phyloP scores from a whole-genome alignment of 2,329 filamentous ascomycete genomes.

The Calonectria hawksworthii region DNA sequence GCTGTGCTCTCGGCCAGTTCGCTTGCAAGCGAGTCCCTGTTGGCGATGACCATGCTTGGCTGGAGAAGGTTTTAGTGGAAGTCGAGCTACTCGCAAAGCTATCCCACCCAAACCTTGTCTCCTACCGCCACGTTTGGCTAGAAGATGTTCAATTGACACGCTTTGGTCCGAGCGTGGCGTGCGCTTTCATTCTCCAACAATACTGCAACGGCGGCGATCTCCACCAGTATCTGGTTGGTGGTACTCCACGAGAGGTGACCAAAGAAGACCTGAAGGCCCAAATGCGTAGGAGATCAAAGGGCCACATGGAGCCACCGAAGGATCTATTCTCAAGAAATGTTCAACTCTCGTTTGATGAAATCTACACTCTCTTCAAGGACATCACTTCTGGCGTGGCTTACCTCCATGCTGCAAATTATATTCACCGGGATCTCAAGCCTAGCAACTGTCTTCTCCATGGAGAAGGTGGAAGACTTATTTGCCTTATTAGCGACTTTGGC shows the following conservation, averaged over 20 bases:
- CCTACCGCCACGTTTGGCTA: conserved; percentile 97
- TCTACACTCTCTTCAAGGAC: conserved; percentile 96
- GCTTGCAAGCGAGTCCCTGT: conserved; percentile 98
- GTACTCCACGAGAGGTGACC: conserved; percentile 73
- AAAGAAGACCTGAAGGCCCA: conserved; percentile 92
- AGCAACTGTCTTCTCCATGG: conserved; percentile 93
- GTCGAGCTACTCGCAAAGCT: conserved; percentile 93
- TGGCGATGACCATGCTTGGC: conserved; percentile 93
- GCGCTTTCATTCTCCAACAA: conserved; percentile 96
- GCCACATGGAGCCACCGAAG: conserved; percentile 74
- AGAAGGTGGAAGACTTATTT: conserved; percentile 78
- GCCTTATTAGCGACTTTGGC: conserved; percentile 97
- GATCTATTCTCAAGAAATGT: conserved; percentile 60
- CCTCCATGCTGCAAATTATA: conserved; percentile 91
- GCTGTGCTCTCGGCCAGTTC: conserved; percentile 89
- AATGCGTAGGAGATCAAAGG: conserved; percentile 85
- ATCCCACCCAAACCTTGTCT: conserved; percentile 94
- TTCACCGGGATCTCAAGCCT: conserved; percentile 95
- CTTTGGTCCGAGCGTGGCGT: conserved; percentile 93
- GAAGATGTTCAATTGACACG: conserved; percentile 87
- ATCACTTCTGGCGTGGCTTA: conserved; percentile 93
- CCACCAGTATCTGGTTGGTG: conserved; percentile 86
- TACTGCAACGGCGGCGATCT: conserved; percentile 97
- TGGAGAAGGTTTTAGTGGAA: conserved; percentile 93
- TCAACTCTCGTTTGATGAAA: conserved; percentile 83